A percentile compares a stretch with the other conserved stretches of the same genome.
These are phyloP conservation scores for Endothia cerciana DNA, from an alignment of 2,329 filamentous ascomycete genomes.

Conservation along the genomic window DNA sequence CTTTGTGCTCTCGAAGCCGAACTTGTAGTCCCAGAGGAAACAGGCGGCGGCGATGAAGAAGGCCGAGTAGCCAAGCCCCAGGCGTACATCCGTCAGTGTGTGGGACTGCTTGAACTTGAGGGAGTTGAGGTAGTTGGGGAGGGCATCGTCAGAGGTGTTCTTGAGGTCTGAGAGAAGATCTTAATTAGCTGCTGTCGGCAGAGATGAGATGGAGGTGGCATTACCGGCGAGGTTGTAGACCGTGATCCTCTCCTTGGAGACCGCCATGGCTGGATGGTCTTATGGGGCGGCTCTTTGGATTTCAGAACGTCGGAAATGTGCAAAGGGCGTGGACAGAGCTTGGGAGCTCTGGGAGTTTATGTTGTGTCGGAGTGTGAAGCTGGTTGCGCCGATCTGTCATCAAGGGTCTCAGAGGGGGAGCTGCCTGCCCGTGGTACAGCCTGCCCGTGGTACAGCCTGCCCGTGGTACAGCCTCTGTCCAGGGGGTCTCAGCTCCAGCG, in stretches of 20 bases:
- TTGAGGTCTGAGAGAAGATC: slow-evolving; percentile 73
- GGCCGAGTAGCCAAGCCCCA: slow-evolving; percentile 80
- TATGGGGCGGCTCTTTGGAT: not conserved
- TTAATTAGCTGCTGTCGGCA: slow-evolving; percentile 27
- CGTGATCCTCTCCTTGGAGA: slow-evolving; percentile 60
- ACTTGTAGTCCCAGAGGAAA: slow-evolving; percentile 89
- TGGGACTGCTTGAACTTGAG: slow-evolving; percentile 85
- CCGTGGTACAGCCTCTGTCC: not conserved
- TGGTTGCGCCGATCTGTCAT: slow-evolving; percentile 14
- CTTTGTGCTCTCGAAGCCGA: slow-evolving; percentile 88
- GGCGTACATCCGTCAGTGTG: slow-evolving; percentile 77
- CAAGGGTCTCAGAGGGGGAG: not conserved
- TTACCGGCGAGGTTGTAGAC: slow-evolving; percentile 70
- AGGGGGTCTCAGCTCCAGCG: slow-evolving; percentile 16
- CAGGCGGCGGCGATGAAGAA: slow-evolving; percentile 80
- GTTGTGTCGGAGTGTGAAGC: not conserved
- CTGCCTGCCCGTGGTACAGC: slow-evolving; percentile 17
- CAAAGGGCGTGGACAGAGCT: not conserved
- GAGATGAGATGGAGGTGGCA: not conserved
- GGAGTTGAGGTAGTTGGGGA: slow-evolving; percentile 89
- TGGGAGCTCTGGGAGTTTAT: not conserved
- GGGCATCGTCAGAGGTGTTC: slow-evolving; percentile 93
- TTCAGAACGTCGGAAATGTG: not conserved
- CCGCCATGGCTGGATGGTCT: slow-evolving; percentile 40
- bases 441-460: too few relatives aligned